phyloP scores from a whole-genome alignment of 305 asterid species.

The Fraxinus angustifolia region DNA sequence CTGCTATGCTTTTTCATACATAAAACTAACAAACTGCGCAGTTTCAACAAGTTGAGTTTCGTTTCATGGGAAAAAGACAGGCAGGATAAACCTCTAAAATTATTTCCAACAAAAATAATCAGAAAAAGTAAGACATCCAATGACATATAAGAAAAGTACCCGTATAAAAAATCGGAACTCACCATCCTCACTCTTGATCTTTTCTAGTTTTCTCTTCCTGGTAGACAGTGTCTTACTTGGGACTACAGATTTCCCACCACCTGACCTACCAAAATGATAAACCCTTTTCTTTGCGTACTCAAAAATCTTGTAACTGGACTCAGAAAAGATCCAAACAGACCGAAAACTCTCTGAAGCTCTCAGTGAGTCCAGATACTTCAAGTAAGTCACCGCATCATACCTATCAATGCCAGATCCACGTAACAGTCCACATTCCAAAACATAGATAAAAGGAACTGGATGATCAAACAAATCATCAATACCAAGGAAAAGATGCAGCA shows the following conservation, averaged over 20 bases:
- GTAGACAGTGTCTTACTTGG: constrained; percentile 42
- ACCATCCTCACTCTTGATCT: constrained; percentile 60
- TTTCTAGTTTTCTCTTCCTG: constrained; percentile 68
- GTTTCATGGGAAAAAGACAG: constrained; percentile 9
- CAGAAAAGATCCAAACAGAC: constrained; percentile 96
- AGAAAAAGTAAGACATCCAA: constrained; percentile 12
- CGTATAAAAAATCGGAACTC: constrained; percentile 21
- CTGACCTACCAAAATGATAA: constrained; percentile 74
- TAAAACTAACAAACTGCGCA: constrained; percentile 6
- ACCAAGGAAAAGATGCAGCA: not conserved
- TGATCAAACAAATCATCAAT: not conserved
- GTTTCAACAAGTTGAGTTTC: constrained; percentile 1
- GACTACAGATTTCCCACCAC: constrained; percentile 48
- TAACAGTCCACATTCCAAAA: not conserved
- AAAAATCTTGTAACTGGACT: constrained; percentile 93
- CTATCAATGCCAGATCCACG: constrained; percentile 32
- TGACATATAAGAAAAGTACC: constrained; percentile 8
- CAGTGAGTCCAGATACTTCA: constrained; percentile 91
- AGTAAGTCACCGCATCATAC: constrained; percentile 92
- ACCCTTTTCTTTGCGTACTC: constrained; percentile 95
- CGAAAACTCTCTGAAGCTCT: constrained; percentile 98
- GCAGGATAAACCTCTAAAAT: not conserved
- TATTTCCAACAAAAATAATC: constrained; percentile 5
- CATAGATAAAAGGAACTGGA: not conserved
- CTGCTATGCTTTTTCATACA: constrained; percentile 8